A percentile compares a stretch with the other conserved stretches of the same genome.
Conservation (phyloP, 2,329 filamentous ascomycete genomes). For the Helicocarpus griseus region DNA sequence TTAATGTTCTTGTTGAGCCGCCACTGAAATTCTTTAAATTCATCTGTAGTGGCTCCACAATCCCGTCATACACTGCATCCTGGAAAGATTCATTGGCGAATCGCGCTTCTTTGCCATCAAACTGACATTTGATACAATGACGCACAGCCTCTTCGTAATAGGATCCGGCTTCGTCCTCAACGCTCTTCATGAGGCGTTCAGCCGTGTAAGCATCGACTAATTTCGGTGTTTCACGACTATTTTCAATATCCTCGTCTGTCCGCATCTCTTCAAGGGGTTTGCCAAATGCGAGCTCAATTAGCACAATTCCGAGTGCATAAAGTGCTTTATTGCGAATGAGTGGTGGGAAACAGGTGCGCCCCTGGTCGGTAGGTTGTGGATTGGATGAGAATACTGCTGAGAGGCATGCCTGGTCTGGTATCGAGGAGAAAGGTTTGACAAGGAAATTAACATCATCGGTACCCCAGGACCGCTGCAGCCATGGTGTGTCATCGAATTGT, state of each 20-base stretch:
- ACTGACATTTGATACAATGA: slow-evolving; percentile 7
- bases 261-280: slow-evolving; percentile 8
- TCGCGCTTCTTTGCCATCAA: slow-evolving; percentile 3
- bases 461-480: slow-evolving; percentile 12
- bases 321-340: slow-evolving; percentile 9
- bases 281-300: slow-evolving; percentile 14
- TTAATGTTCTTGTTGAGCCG: not conserved
- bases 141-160: slow-evolving; percentile 7
- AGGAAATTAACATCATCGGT: slow-evolving; percentile 11
- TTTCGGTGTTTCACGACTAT: slow-evolving; percentile 5
- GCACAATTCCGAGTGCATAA: slow-evolving; percentile 10
- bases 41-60: slow-evolving; percentile 5
- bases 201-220: slow-evolving; percentile 6
- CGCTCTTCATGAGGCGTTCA: slow-evolving; percentile 1
- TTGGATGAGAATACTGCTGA: not conserved
- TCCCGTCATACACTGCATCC: slow-evolving; percentile 5
- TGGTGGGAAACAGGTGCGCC: not conserved
- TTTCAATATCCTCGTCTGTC: slow-evolving; percentile 7
- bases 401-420: not conserved
- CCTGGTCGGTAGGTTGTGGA: not conserved
- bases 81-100: slow-evolving; percentile 4
- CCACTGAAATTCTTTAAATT: not conserved
- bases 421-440: not conserved
- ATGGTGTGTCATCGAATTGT: slow-evolving; percentile 12
- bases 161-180: slow-evolving; percentile 2